These are phyloP conservation scores for Hyaloscypha bicolor DNA, from an alignment of 495 filamentous ascomycete genomes.

Conservation along the genomic window DNA sequence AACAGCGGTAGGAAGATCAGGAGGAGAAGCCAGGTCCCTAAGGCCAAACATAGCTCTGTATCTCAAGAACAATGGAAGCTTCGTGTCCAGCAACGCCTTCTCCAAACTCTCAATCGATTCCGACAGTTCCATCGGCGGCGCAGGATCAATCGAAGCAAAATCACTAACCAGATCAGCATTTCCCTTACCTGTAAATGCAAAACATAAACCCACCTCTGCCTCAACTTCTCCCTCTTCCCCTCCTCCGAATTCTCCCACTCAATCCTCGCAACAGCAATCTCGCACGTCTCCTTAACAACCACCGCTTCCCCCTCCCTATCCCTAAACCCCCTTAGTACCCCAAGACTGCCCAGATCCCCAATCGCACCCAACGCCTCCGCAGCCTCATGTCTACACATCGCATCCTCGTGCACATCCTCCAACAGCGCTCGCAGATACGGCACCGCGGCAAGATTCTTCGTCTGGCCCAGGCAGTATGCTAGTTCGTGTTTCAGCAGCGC, in stretches of 20 bases:
- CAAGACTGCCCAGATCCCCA: slow-evolving; percentile 70
- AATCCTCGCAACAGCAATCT: slow-evolving; percentile 92
- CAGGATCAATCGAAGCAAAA: slow-evolving; percentile 94
- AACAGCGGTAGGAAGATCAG: slow-evolving; percentile 83
- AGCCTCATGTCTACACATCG: slow-evolving; percentile 96
- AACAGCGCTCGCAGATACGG: slow-evolving; percentile 76
- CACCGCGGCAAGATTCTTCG: slow-evolving; percentile 71
- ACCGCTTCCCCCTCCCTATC: slow-evolving; percentile 71
- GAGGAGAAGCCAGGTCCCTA: slow-evolving; percentile 88
- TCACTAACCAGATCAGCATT: slow-evolving; percentile 56
- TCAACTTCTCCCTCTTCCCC: slow-evolving; percentile 71
- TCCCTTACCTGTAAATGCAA: neutral
- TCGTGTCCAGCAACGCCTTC: slow-evolving; percentile 74
- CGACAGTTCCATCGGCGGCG: slow-evolving; percentile 70
- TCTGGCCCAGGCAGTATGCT: slow-evolving; percentile 96
- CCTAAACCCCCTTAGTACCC: slow-evolving; percentile 68
- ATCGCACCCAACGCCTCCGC: slow-evolving; percentile 94
- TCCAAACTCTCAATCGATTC: slow-evolving; percentile 73
- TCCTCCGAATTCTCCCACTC: slow-evolving; percentile 84
- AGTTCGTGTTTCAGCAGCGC: slow-evolving; percentile 92
- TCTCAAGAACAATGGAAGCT: slow-evolving; percentile 80
- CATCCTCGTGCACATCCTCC: slow-evolving; percentile 75
- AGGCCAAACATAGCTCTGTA: slow-evolving; percentile 98
- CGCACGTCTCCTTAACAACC: slow-evolving; percentile 92
- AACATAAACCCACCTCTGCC: slow-evolving; percentile 61